phyloP scores from a whole-genome alignment of 2,329 filamentous ascomycete species.

The Tolypocladium guangdongense region DNA sequence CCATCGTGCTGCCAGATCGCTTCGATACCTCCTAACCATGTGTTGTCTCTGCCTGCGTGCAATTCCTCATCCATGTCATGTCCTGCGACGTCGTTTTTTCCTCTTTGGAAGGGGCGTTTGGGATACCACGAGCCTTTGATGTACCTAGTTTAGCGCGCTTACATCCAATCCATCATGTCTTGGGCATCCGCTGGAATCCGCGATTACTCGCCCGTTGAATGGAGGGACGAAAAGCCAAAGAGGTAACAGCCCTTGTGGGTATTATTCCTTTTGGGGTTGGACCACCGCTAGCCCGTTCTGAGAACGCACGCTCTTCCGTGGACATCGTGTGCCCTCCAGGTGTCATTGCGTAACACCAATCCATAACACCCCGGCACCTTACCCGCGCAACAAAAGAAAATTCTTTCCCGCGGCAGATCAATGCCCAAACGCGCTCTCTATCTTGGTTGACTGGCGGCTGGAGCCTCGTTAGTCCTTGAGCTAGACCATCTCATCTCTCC shows the following conservation, averaged over 20 bases:
- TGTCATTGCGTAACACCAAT: neutral
- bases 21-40: conserved; percentile 49
- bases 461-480: neutral
- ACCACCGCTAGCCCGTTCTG: neutral
- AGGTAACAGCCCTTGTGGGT: neutral
- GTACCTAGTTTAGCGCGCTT: neutral
- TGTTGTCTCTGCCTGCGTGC: neutral
- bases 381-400: neutral
- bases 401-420: neutral
- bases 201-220: neutral
- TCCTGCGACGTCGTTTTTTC: neutral
- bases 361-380: neutral
- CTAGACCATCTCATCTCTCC: neutral
- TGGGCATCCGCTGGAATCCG: neutral
- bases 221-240: neutral
- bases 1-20: conserved; percentile 72
- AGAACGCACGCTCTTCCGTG: neutral
- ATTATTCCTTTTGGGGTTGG: neutral
- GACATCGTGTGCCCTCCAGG: neutral
- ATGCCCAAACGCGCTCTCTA: neutral
- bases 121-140: neutral
- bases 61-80: neutral
- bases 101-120: neutral
- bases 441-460: neutral
- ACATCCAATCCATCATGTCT: neutral